Conservation (phyloP, 352 stramenopile species). For the Blastocystis sp. region DNA sequence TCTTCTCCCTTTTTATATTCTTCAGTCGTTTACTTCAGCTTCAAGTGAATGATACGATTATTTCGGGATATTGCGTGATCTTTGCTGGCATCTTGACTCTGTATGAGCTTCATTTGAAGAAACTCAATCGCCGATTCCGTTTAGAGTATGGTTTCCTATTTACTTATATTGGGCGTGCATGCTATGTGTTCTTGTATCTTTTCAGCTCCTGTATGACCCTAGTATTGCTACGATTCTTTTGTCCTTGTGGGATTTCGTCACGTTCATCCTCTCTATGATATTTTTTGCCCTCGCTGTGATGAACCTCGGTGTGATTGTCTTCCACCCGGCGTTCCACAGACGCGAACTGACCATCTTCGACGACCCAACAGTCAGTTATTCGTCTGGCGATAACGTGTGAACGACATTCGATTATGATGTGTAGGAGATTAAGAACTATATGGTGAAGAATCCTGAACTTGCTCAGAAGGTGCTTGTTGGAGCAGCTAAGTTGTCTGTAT, state of each 20-base stretch:
- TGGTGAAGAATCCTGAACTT: constrained; percentile 30
- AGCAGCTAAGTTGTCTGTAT: constrained; percentile 6
- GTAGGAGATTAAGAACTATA: constrained; percentile 48
- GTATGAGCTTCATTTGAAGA: constrained; percentile 46
- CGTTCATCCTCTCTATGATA: background rate
- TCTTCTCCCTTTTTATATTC: background rate
- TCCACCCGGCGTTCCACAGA: background rate
- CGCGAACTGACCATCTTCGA: background rate
- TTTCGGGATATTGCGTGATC: background rate
- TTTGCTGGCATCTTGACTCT: constrained; percentile 37
- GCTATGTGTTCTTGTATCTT: constrained; percentile 32
- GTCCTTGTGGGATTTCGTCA: background rate
- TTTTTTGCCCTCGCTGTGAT: background rate
- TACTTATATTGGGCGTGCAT: constrained; percentile 39
- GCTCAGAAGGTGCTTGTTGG: constrained; percentile 40
- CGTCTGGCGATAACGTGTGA: constrained; percentile 1
- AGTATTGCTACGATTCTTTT: constrained; percentile 25
- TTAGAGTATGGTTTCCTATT: constrained; percentile 33
- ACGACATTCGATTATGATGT: background rate
- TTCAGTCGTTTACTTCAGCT: background rate
- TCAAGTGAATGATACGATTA: background rate
- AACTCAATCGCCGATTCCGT: background rate
- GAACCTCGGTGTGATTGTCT: constrained; percentile 12
- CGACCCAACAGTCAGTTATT: constrained; percentile 22
- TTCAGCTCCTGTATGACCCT: background rate